Evolutionary conservation across 78 protist genomes (phyloP).

Genomic region (Monocercomonoides exilis): DNA sequence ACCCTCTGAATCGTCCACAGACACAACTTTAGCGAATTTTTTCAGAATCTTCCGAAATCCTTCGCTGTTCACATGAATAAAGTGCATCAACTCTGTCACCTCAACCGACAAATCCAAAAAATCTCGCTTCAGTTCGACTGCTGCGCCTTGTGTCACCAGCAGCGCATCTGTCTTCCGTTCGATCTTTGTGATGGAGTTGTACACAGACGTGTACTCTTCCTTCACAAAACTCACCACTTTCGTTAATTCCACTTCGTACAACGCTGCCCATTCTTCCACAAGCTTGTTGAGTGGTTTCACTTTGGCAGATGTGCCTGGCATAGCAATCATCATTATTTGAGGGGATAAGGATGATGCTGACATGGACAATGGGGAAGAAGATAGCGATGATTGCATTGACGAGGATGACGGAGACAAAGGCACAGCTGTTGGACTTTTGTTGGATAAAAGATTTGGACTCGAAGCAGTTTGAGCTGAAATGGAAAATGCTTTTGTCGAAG

Average conservation of each 20-base stretch:
- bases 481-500: too few species aligned
- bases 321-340: neutral
- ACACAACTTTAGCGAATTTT: neutral
- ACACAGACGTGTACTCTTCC: neutral
- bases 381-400: neutral
- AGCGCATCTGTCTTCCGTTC: neutral
- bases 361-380: neutral
- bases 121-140: neutral
- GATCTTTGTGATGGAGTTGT: neutral
- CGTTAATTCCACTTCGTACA: neutral
- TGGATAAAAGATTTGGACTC: neutral
- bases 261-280: neutral
- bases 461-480: neutral
- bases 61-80: neutral
- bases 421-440: neutral
- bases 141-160: neutral
- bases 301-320: neutral
- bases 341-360: neutral
- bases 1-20: neutral
- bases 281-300: neutral
- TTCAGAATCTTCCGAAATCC: slow-evolving; percentile 18
- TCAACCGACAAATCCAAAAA: neutral
- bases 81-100: slow-evolving; percentile 1
- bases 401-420: neutral
- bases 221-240: neutral